These are phyloP conservation scores for Elongisporangium undulatum DNA, from an alignment of 352 stramenopile species.

Conservation along the genomic window DNA sequence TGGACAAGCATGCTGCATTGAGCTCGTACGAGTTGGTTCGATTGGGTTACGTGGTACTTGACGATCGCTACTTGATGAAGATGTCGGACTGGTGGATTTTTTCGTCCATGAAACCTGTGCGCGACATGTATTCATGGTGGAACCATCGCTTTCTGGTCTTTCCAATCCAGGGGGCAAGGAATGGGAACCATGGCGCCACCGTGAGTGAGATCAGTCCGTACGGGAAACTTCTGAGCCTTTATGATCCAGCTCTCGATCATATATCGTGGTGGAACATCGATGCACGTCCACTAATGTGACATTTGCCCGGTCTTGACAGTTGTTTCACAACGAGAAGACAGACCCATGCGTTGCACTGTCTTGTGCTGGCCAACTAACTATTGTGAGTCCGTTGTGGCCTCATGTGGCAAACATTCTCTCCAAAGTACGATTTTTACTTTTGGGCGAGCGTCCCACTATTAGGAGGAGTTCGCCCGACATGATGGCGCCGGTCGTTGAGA, in stretches of 20 bases:
- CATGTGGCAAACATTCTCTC: too few relatives aligned
- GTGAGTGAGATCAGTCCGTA: background rate
- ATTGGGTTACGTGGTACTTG: conserved; percentile 2
- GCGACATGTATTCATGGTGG: conserved; percentile 1
- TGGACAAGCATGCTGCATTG: background rate
- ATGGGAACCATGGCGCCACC: background rate
- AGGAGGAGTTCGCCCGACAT: background rate
- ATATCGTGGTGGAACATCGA: background rate
- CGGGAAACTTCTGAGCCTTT: background rate
- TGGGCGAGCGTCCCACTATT: background rate
- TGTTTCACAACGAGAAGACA: too few relatives aligned
- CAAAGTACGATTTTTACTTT: background rate
- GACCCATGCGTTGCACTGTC: too few relatives aligned
- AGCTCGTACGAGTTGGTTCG: conserved; percentile 8
- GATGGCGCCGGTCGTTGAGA: background rate
- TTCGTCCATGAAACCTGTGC: background rate
- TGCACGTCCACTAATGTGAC: background rate
- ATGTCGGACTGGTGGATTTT: conserved; percentile 4
- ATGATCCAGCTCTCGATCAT: background rate
- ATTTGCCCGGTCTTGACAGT: background rate
- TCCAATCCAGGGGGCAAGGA: background rate
- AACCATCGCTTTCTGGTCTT: conserved; percentile 1
- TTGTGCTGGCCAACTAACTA: too few relatives aligned
- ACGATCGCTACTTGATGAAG: conserved; percentile 1
- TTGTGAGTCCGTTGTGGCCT: too few relatives aligned